Evolutionary conservation across 768 basidiomycete genomes (phyloP), one percentile per base, ranked within the genome.

Genomic region (Lyophyllum semitale): DNA sequence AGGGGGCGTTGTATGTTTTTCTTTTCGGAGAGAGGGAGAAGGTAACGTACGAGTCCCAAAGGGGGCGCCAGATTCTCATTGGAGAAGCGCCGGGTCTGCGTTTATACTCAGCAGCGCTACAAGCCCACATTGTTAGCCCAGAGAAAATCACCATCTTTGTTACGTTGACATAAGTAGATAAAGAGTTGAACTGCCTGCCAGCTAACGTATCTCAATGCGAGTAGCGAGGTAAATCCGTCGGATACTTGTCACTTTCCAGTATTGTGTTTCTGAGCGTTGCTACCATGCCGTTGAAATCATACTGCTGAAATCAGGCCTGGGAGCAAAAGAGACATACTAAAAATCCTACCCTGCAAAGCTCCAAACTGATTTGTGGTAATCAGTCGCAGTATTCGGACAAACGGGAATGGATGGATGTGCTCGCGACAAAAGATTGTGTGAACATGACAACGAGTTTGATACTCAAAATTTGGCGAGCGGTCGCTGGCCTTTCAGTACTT

Each of bases 381-480:
- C 17, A 38, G 37, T 13, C 2, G 30, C 30, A 33, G 18, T 6
- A 27, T 29, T 42, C 30, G 8, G 15, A 27, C 15, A 9, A 2
- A n/a, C 2, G 8, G n/a, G n/a, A n/a, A n/a, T n/a, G n/a, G n/a
- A 26, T 27, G 25, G 26, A 29, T 9, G 17, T 18, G 72, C 86
- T 51, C 63, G 89, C 87, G 48, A 91, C 69, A 63, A 93, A 89
- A 1, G 81, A 77, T 64, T 95, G 94, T 0, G 92, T 93, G 67
- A 89, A 85, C 83, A 93, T 85, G 41, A 93, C 89, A 45, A 93
- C 89, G 29, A 91, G 72, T 69, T 95, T 95, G 75, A 96, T 94
- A 2, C 84, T 74, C 57, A 95, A 66, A 96, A 96, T 74, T 95
- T 95, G 23, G 87, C 83, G 26, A 95, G 73, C 26, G 93, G 95